These are phyloP conservation scores for Hymenotorrendiella dingleyae DNA, from an alignment of 2,329 filamentous ascomycete genomes.

Conservation along the genomic window DNA sequence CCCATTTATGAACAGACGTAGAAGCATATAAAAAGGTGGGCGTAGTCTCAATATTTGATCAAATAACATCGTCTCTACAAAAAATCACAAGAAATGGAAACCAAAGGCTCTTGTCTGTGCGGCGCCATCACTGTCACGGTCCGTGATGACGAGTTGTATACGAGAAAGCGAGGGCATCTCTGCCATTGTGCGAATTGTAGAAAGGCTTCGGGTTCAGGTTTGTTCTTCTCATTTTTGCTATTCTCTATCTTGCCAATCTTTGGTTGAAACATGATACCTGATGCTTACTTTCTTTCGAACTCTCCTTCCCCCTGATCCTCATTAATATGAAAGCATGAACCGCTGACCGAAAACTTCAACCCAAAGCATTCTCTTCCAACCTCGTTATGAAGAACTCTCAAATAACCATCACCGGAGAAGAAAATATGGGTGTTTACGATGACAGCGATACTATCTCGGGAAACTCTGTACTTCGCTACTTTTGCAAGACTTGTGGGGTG, in stretches of 20 bases:
- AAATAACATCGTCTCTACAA: no score
- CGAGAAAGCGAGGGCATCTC: conserved; percentile 38
- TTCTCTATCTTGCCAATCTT: no score
- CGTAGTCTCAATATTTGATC: no score
- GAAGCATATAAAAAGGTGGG: no score
- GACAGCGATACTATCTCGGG: conserved; percentile 42
- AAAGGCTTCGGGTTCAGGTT: conserved; percentile 37
- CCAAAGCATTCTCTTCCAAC: conserved; percentile 20
- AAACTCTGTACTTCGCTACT: conserved; percentile 38
- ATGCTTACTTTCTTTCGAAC: no score
- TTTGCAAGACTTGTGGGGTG: conserved; percentile 41
- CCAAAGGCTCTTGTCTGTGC: conserved; percentile 39
- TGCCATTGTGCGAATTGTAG: conserved; percentile 48
- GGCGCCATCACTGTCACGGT: conserved; percentile 43
- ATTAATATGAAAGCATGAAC: conserved; percentile 18
- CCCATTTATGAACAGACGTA: no score
- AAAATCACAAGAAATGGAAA: conserved; percentile 2
- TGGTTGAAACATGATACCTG: no score
- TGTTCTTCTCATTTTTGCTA: no score
- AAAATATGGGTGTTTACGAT: conserved; percentile 38
- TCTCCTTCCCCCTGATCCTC: no score
- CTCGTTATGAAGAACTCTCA: conserved; percentile 33
- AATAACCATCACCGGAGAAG: conserved; percentile 34
- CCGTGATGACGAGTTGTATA: conserved; percentile 41
- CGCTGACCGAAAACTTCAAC: background rate